Percentiles rank a stretch among this genome's conserved stretches.
Evolutionary conservation across 202 grass and related monocot species (phyloP).

Genomic region (Panicum hallii): DNA sequence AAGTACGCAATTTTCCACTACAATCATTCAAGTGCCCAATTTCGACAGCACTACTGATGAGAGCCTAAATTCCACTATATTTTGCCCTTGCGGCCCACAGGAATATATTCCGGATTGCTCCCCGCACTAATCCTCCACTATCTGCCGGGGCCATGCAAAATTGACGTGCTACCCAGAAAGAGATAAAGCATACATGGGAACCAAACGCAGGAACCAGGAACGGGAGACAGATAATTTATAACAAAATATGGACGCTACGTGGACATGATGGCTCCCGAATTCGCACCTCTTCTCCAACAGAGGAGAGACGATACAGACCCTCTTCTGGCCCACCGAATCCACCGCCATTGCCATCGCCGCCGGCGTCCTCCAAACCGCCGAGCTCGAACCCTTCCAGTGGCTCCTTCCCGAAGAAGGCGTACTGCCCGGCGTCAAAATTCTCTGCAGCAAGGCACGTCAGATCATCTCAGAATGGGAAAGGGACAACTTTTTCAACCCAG

Average conservation of each 20-base stretch:
- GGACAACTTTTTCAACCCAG: not conserved
- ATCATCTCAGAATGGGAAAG: conserved; percentile 29
- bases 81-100: conserved; percentile 39
- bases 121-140: conserved; percentile 43
- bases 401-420: conserved; percentile 86
- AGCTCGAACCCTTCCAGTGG: conserved; percentile 68
- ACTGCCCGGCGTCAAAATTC: conserved; percentile 86
- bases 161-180: conserved; percentile 9
- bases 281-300: conserved; percentile 74
- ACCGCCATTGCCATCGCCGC: conserved; percentile 48
- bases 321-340: conserved; percentile 64
- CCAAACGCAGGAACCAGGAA: conserved; percentile 32
- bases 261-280: conserved; percentile 26
- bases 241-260: conserved; percentile 15
- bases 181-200: conserved; percentile 40
- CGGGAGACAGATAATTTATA: not conserved
- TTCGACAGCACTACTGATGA: conserved; percentile 22
- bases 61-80: conserved; percentile 29
- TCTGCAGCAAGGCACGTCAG: conserved; percentile 54
- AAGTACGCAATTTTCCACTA: conserved; percentile 19
- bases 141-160: conserved; percentile 19
- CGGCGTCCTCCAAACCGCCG: conserved; percentile 68
- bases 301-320: conserved; percentile 57
- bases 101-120: conserved; percentile 51
- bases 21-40: not conserved